These are phyloP conservation scores for Rhododendron simsii DNA, from an alignment of 148 eudicot species.

Conservation along the genomic window DNA sequence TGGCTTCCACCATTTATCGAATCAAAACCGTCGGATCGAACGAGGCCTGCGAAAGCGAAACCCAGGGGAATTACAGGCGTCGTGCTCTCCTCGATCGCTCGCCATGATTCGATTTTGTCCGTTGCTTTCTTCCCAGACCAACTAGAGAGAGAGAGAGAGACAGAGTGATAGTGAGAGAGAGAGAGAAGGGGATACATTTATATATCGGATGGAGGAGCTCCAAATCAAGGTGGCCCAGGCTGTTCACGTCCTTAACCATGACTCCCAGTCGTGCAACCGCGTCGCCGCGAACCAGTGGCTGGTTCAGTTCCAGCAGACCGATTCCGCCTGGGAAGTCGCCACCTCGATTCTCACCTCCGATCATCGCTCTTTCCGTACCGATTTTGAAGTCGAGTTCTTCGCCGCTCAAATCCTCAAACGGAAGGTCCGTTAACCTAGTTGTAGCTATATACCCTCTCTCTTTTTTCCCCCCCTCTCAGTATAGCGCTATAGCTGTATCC, in stretches of 20 bases:
- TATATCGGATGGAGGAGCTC: conserved; percentile 32
- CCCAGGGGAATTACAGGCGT: conserved; percentile 7
- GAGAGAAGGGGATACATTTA: neutral
- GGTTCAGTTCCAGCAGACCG: conserved; percentile 81
- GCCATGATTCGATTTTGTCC: conserved; percentile 11
- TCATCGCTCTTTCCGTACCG: conserved; percentile 24
- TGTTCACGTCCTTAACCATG: conserved; percentile 80
- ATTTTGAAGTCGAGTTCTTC: conserved; percentile 80
- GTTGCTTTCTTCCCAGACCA: conserved; percentile 9
- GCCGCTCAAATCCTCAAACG: conserved; percentile 97
- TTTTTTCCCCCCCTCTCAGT: neutral
- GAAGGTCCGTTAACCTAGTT: conserved; percentile 45
- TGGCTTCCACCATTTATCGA: neutral
- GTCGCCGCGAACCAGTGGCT: conserved; percentile 95
- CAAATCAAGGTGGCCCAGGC: conserved; percentile 81
- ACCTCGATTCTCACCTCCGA: conserved; percentile 62
- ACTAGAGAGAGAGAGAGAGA: neutral
- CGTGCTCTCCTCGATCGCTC: conserved; percentile 2
- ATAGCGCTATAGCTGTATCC: neutral
- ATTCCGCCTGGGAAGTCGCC: conserved; percentile 87
- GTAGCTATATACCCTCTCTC: too few species aligned
- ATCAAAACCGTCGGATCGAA: conserved; percentile 12
- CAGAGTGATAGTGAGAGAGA: neutral
- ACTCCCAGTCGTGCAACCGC: conserved; percentile 73
- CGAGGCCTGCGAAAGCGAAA: neutral